Percentiles rank a stretch among this genome's conserved stretches.
Evolutionary conservation across 2,329 filamentous ascomycete species (phyloP).

Genomic region (Camillea tinctor): DNA sequence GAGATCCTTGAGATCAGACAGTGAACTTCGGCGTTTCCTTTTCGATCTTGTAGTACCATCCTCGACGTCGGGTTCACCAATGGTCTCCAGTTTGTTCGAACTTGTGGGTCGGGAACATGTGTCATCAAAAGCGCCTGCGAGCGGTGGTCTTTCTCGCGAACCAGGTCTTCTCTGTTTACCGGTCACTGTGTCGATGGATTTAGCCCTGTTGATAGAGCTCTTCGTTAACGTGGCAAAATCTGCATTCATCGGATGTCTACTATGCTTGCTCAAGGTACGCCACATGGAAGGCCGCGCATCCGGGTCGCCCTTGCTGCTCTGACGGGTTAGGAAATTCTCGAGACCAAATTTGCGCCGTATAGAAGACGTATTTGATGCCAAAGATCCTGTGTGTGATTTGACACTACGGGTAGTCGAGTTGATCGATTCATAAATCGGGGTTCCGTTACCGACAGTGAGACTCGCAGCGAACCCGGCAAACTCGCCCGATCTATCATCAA

Average conservation of each 20-base stretch:
- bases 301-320: constrained; percentile 72
- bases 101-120: constrained; percentile 51
- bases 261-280: constrained; percentile 83
- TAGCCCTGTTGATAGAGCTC: constrained; percentile 65
- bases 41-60: constrained; percentile 44
- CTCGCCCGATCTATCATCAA: constrained; percentile 56
- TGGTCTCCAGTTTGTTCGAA: constrained; percentile 58
- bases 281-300: constrained; percentile 76
- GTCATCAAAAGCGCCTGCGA: constrained; percentile 63
- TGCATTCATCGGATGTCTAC: constrained; percentile 57
- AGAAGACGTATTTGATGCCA: constrained; percentile 84
- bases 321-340: constrained; percentile 70
- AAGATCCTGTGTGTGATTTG: constrained; percentile 67
- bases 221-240: constrained; percentile 66
- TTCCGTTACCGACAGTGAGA: constrained; percentile 40
- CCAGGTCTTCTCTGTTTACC: constrained; percentile 51
- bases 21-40: constrained; percentile 85
- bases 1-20: constrained; percentile 77
- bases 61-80: constrained; percentile 55
- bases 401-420: constrained; percentile 57
- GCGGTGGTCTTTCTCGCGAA: constrained; percentile 59
- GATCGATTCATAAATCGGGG: constrained; percentile 56
- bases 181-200: constrained; percentile 69
- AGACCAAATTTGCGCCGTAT: constrained; percentile 82
- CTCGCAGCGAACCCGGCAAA: constrained; percentile 23